phyloP scores from a whole-genome alignment of 108 stramenopile genomes.

The Cyclotella choctawhatcheeana region DNA sequence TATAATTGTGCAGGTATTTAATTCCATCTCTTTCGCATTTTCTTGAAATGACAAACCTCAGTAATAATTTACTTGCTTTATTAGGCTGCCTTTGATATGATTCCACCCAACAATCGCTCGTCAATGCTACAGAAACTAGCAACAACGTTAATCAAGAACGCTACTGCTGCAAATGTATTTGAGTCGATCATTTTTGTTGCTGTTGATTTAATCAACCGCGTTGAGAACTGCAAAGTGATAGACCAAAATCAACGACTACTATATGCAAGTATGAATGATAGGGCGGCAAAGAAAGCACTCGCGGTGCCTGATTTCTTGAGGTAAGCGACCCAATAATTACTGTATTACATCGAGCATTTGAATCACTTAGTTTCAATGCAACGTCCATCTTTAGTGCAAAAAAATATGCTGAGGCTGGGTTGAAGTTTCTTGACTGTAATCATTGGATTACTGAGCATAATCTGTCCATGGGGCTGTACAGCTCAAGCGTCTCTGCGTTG shows the following conservation, averaged over 20 bases:
- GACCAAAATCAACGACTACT: slow-evolving; percentile 6
- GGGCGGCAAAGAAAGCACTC: slow-evolving; percentile 23
- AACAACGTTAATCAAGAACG: slow-evolving; percentile 18
- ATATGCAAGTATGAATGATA: slow-evolving; percentile 18
- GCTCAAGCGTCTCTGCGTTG: background rate
- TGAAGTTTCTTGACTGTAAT: slow-evolving; percentile 10
- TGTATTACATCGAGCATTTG: background rate
- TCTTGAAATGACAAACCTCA: background rate
- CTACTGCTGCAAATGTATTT: slow-evolving; percentile 10
- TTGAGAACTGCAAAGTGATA: background rate
- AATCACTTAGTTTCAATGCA: background rate
- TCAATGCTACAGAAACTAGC: slow-evolving; percentile 7
- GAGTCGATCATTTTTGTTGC: slow-evolving; percentile 16
- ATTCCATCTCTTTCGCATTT: background rate
- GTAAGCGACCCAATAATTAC: background rate
- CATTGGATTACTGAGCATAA: slow-evolving; percentile 31
- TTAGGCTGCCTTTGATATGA: slow-evolving; percentile 13
- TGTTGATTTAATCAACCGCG: slow-evolving; percentile 23
- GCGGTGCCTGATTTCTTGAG: slow-evolving; percentile 13
- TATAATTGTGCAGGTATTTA: slow-evolving; percentile 8
- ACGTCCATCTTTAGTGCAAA: background rate
- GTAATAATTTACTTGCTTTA: background rate
- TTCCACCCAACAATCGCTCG: background rate
- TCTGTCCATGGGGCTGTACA: slow-evolving; percentile 18
- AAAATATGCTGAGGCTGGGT: slow-evolving; percentile 30